Evolutionary conservation across 805 yeast genomes (phyloP), one percentile per base, ranked within the genome.

Genomic region (Hagleromyces aurorensis): DNA sequence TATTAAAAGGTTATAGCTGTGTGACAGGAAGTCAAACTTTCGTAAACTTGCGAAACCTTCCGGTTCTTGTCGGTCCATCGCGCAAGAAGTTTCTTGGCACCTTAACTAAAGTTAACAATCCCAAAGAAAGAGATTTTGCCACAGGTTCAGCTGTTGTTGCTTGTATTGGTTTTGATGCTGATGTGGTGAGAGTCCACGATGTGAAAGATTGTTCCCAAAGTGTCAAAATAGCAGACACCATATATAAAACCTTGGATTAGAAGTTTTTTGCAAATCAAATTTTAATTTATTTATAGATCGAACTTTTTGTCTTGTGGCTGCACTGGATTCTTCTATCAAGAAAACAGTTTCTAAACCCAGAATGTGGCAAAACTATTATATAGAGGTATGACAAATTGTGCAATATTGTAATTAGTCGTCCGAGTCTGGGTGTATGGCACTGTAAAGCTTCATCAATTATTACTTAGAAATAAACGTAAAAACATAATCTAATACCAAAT

Each of bases 171-270:
- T 76, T 71, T 44, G 77, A 79, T 1, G 66, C 83, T 0, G 89
- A 86, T 51, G 75, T 91, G 13, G 82, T 89, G 1, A 63, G 98
- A 25, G 94, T 87, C 3, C 98, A 89, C 53, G 93, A 89, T 52
- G 82, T 78, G 20, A 63, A 58, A 37, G 78, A 71, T 35, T 73
- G 70, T 41, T 49, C 57, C 21, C 74, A 76, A 40, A 71, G 69
- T 8, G 55, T 74, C 13, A 55, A 62, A 15, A 63, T 80, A 40
- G 84, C 85, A 3, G 95, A 87, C 58, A 86, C 87, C 0, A 64
- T 52, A 3, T 52, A 52, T 34, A 35, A 42, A 27, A 7, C 13
- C 23, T 24, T 15, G 11, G 13, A 19, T 21, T 20, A 16, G 13
- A 21, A n/a, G n/a, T n/a, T n/a, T n/a, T n/a, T n/a, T n/a, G n/a